A percentile compares a stretch with the other conserved stretches of the same genome.
Conservation (phyloP, 2,329 filamentous ascomycete species). For the Elsinoe batatas region DNA sequence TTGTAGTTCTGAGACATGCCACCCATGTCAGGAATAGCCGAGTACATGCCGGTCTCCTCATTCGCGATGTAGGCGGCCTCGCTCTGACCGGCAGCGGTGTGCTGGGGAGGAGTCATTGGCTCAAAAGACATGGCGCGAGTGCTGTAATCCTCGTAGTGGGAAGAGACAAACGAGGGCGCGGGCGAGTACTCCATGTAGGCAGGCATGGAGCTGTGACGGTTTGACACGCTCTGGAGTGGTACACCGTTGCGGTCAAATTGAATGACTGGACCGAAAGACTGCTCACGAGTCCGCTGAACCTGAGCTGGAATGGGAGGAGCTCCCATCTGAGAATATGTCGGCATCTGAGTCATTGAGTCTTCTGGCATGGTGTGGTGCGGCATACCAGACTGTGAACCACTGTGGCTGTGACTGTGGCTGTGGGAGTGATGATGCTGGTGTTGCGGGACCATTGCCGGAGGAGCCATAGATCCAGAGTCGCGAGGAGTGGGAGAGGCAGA, state of each 20-base stretch:
- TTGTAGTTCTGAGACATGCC: slow-evolving; percentile 67
- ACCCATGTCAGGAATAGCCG: slow-evolving; percentile 75
- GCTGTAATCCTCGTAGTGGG: slow-evolving; percentile 96
- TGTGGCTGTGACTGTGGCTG: slow-evolving; percentile 19
- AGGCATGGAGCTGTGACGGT: slow-evolving; percentile 97
- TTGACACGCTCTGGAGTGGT: slow-evolving; percentile 70
- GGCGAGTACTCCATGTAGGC: slow-evolving; percentile 97
- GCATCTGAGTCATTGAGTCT: slow-evolving; percentile 50
- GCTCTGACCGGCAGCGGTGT: slow-evolving; percentile 50
- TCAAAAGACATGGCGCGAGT: slow-evolving; percentile 93
- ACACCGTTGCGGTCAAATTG: slow-evolving; percentile 91
- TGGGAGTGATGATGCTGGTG: slow-evolving; percentile 20
- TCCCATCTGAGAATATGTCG: slow-evolving; percentile 62
- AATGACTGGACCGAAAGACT: slow-evolving; percentile 62
- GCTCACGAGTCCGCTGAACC: slow-evolving; percentile 72
- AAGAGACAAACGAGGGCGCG: slow-evolving; percentile 96
- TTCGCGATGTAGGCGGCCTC: slow-evolving; percentile 97
- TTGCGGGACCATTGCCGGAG: slow-evolving; percentile 69
- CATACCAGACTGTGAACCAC: slow-evolving; percentile 24
- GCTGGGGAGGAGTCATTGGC: slow-evolving; percentile 90
- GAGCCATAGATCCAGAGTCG: slow-evolving; percentile 87
- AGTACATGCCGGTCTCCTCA: slow-evolving; percentile 93
- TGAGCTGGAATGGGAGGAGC: slow-evolving; percentile 61
- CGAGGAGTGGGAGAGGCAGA: slow-evolving; percentile 82
- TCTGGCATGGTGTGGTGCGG: slow-evolving; percentile 44